Evolutionary conservation across 345 rosid species (phyloP).

Genomic region (Rhizophora mangle): DNA sequence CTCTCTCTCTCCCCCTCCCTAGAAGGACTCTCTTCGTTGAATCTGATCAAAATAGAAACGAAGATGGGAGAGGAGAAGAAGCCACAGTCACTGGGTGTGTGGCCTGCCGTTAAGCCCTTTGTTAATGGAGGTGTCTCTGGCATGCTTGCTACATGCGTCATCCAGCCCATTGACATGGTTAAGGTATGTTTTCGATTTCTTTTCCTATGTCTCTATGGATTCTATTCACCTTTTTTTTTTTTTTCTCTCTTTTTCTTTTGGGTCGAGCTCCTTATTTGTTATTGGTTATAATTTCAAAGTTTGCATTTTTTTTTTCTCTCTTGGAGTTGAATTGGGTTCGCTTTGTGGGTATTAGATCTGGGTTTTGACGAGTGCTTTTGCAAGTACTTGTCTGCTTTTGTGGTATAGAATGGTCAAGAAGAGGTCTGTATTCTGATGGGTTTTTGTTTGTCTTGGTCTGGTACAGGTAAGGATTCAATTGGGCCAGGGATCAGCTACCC

Average conservation of each 20-base stretch:
- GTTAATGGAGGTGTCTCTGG: slow-evolving; percentile 95
- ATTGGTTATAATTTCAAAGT: background rate
- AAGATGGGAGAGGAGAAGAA: slow-evolving; percentile 64
- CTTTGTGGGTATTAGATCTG: slow-evolving; percentile 40
- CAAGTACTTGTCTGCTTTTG: background rate
- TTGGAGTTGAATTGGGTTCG: slow-evolving; percentile 5
- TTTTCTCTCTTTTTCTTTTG: background rate
- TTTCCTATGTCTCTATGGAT: background rate
- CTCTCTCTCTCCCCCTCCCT: background rate
- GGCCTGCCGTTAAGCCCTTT: slow-evolving; percentile 86
- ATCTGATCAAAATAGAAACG: slow-evolving; percentile 2
- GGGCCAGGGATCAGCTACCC: slow-evolving; percentile 91
- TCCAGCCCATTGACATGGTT: slow-evolving; percentile 96
- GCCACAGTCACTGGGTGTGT: slow-evolving; percentile 48
- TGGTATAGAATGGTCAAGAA: background rate
- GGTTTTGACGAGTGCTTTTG: slow-evolving; percentile 8
- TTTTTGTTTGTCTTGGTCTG: slow-evolving; percentile 14
- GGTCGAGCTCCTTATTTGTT: background rate
- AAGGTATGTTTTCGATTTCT: slow-evolving; percentile 44
- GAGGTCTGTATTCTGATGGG: slow-evolving; percentile 16
- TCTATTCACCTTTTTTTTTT: background rate
- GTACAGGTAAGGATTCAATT: slow-evolving; percentile 93
- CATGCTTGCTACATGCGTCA: slow-evolving; percentile 98
- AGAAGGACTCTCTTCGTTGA: background rate
- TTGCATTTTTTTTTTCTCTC: slow-evolving; percentile 1